Base-by-base conservation (phyloP, 2,329 filamentous ascomycete genomes). In the Conoideocrella luteorostrata region DNA sequence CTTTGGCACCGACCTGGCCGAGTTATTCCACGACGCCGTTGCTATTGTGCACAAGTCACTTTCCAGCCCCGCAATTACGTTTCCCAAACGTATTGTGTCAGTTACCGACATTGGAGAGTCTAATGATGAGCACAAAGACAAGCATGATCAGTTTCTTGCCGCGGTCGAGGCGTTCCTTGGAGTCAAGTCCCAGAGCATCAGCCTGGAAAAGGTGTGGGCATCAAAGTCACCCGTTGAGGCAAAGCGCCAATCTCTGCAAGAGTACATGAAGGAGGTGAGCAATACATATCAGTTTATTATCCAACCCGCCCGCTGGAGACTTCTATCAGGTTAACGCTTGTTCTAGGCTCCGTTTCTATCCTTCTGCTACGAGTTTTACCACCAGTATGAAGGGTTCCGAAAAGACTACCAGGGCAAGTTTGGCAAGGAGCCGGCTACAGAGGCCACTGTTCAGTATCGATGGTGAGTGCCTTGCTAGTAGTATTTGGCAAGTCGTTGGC, bases 301-400 rank as follows among this genome's bases (percentile, higher is more conserved):
- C 10, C 11, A 34, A 2, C 11, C 10, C 32, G 9, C 18, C 34
- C n/a, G n/a, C n/a, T n/a, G n/a, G n/a, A n/a, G n/a, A n/a, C n/a
- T n/a, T n/a, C n/a, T n/a, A n/a, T n/a, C n/a, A n/a, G n/a, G n/a
- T n/a, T 36, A 22, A 36, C 4, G 9, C n/a, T 21, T 10, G 9
- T 11, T 6, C 5, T 15, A 66, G 61, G 56, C 56, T 3, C 51
- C 58, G 1, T 64, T 61, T 23, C 44, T 47, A 2, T 53, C 53
- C 2, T 61, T 59, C 41, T 63, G 59, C 40, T 59, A 60, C 48
- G 61, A 62, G 7, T 64, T 61, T 41, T 62, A 57, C 40, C 52
- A 59, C 32, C 42, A 51, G 5, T 64, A 60, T 41, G 49, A 56
- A 13, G 34, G 42, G 0, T 67, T 66, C 22, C 51, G 55, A 18